Percentiles rank a stretch among this genome's conserved stretches.
phyloP scores from a whole-genome alignment of 495 filamentous ascomycete genomes.

The Penicillium ochrochloron region DNA sequence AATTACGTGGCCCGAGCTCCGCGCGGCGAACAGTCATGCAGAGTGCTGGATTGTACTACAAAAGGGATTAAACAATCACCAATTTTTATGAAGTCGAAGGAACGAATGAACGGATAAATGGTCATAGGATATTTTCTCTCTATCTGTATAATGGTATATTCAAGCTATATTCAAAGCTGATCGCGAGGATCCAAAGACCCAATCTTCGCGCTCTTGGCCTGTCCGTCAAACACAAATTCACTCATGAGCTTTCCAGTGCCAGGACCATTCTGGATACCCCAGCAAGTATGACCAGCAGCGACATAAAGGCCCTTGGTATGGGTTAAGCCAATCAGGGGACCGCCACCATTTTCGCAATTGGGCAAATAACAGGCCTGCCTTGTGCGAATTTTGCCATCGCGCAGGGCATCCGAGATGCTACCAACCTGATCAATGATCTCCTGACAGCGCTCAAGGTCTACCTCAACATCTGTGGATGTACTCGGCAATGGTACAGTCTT shows the following conservation, averaged over 20 bases:
- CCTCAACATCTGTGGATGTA: slow-evolving; percentile 75
- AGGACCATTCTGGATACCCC: slow-evolving; percentile 96
- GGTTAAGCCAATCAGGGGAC: slow-evolving; percentile 79
- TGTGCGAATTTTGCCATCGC: slow-evolving; percentile 74
- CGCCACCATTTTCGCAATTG: slow-evolving; percentile 64
- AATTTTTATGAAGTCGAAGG: background rate
- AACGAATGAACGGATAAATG: background rate
- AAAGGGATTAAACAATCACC: background rate
- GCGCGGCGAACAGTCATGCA: background rate
- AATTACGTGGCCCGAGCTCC: slow-evolving; percentile 49
- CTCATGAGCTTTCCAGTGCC: slow-evolving; percentile 89
- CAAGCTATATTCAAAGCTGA: slow-evolving; percentile 38
- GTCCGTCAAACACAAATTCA: slow-evolving; percentile 82
- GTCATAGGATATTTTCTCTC: background rate
- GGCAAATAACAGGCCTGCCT: slow-evolving; percentile 95
- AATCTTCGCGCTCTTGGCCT: slow-evolving; percentile 75
- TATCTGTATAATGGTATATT: background rate
- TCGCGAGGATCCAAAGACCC: slow-evolving; percentile 69
- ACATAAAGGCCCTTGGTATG: slow-evolving; percentile 77
- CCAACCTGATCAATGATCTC: slow-evolving; percentile 84
- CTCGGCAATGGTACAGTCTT: slow-evolving; percentile 72
- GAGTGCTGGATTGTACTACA: background rate
- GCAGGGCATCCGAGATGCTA: slow-evolving; percentile 75
- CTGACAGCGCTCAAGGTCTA: slow-evolving; percentile 78
- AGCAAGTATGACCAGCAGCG: slow-evolving; percentile 93